Evolutionary conservation across 2,329 filamentous ascomycete species (phyloP).

Genomic region (Cryoendolithus antarcticus): DNA sequence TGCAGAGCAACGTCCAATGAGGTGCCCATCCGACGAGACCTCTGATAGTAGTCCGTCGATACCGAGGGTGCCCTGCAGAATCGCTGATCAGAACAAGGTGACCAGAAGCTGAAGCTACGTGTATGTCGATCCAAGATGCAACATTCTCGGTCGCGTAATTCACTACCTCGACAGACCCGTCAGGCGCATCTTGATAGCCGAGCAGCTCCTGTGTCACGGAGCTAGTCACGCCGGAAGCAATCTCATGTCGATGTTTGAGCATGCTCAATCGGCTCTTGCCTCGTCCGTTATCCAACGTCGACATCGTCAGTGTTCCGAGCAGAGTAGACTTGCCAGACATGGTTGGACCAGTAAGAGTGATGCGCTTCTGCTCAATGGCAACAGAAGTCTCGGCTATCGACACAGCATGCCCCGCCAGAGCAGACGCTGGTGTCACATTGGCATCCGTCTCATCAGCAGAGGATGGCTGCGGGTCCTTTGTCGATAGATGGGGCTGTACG

Average conservation of each 20-base stretch:
- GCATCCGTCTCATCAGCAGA: not conserved
- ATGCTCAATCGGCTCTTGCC: conserved; percentile 81
- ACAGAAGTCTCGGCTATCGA: not conserved
- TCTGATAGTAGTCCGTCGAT: conserved; percentile 75
- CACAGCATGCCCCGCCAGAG: not conserved
- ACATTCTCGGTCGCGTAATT: conserved; percentile 83
- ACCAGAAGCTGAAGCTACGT: conserved; percentile 59
- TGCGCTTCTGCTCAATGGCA: conserved; percentile 59
- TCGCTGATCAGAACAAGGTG: conserved; percentile 82
- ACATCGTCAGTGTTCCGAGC: conserved; percentile 76
- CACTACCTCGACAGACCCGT: conserved; percentile 40
- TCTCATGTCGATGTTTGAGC: conserved; percentile 85
- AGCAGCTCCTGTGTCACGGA: conserved; percentile 90
- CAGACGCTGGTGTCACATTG: not conserved
- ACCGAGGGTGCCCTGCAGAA: conserved; percentile 81
- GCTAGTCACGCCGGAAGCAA: conserved; percentile 81
- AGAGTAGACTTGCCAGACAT: conserved; percentile 88
- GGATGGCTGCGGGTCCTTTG: not conserved
- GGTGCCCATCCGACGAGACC: conserved; percentile 93
- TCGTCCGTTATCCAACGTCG: conserved; percentile 78
- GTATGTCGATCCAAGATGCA: conserved; percentile 88
- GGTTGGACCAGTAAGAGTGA: conserved; percentile 80
- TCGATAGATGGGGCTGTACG: conserved; percentile 53
- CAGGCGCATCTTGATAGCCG: conserved; percentile 49
- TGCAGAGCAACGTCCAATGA: conserved; percentile 82